Evolutionary conservation across 257 asterid species (phyloP), one percentile per base, ranked within the genome.

Genomic region (Mentha longifolia): DNA sequence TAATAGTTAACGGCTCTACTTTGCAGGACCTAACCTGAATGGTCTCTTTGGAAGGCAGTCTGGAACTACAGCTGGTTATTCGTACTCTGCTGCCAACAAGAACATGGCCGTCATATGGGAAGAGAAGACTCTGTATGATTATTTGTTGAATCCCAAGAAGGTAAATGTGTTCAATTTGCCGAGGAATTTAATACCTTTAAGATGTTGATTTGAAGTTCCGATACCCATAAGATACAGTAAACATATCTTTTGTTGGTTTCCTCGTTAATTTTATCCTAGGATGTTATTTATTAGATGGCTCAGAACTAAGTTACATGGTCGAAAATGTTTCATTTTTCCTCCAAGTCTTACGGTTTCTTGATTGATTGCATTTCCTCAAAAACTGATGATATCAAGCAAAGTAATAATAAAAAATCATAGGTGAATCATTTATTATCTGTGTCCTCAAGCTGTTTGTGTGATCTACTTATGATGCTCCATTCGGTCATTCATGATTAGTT

Each of bases 11-110:
- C 47, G n/a, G n/a, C 31, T 46, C 7, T 20, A 30, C 37, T 54
- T 51, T 66, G 33, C 76, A 90, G 97, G 97, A 11, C 97, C 97
- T 61, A 90, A 90, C 59, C 75, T 90, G 85, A 88, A 86, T 68
- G 95, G 97, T 43, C 93, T 90, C 46, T 90, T 90, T 47, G 97
- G 95, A 65, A 85, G 95, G 77, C 95, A 86, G 67, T 88, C 95
- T 37, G 97, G 97, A 63, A 90, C 97, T 35, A 85, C 97, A 37
- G 74, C 95, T 31, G 97, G 97, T 16, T 91, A 91, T 71, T 91
- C 97, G 6, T 91, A 88, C 82, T 88, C 96, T 74, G 76, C 90
- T 59, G 94, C 96, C 51, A 91, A 91, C 92, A 91, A 91, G 83
- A 80, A 65, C 77, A 91, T 70, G 97, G 97, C 97, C 12, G 96